Base-by-base conservation (phyloP, 768 basidiomycete species). In the Tulasnella calospora region DNA sequence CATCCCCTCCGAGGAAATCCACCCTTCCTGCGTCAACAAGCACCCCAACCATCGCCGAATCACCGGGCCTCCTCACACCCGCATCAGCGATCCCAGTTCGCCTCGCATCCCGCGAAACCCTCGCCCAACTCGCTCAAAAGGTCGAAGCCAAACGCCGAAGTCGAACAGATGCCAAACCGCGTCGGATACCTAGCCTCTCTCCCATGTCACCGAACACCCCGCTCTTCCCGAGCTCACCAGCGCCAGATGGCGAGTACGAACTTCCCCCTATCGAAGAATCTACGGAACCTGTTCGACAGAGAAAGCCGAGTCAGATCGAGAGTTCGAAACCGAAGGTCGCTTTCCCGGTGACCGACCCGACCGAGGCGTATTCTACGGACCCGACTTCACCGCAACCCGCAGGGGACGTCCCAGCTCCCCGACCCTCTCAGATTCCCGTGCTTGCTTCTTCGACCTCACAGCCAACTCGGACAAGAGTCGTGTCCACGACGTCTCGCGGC, bases 21-120 rank as follows among this genome's bases (percentile, higher is more conserved):
- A 40, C 33, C 7, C 71, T 47, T 10, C 19, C 73, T 12, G 23
- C 55, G 0, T 41, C 75, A 51, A 35, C 75, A 51, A 35, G 21
- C 47, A 19, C 75, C 23, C 46, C 27, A 12, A 6, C 13, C 13
- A 35, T 67, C 75, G 27, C 35, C 75, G 38, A 40, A 38, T 57
- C 55, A 1, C 36, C 57, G 51, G 75, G 51, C 35, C 51, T 61
- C 30, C 75, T 76, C 75, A 57, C 75, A 36, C 75, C 75, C 47
- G 57, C 40, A 30, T 35, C 46, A n/a, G 75, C 38, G 57, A 76
- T 57, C 41, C 44, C 73, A 44, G 21, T n/a, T 12, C 44, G 46
- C 27, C 47, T 76, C 47, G 75, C 75, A 30, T 76, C 75, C n/a
- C 75, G 57, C 35, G 75, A 76, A 55, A 76, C 57, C 35, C 47